Base-by-base conservation (phyloP, 805 yeast species). In the Yamadazyma olivae region DNA sequence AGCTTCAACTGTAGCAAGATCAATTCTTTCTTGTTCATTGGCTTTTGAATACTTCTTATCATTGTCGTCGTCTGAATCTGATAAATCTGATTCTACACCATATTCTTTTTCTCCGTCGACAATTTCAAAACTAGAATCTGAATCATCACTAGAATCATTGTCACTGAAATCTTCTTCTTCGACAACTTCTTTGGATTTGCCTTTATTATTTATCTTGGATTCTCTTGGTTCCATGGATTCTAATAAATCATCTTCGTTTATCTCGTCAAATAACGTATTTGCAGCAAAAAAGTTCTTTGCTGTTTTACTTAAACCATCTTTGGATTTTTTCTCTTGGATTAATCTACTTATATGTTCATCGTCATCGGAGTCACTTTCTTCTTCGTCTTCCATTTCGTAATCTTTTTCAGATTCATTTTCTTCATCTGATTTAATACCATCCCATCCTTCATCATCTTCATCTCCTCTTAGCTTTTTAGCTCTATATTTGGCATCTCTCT, bases 1-100 rank as follows among this genome's bases (percentile, higher is more conserved):
- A 4, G 96, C 96, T 57, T 89, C 95, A 1, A 84, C 95, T 2
- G 96, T 89, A 14, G 93, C 95, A 41, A 90, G 68, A 45, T 87
- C 95, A 33, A 87, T 79, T 41, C 78, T 83, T 35, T 77, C 71
- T 40, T 75, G 66, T 46, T 83, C 86, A 59, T 64, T 46, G 33
- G 66, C 50, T 54, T 56, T 51, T 63, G 68, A 44, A 60, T 66
- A 41, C 51, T 65, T 36, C 50, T 57, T 54, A 12, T 53, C 43
- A 15, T 53, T 41, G 18, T 79, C 83, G 34, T 70, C 79, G 22
- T 77, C 83, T 39, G 70, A 77, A 9, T 70, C 64, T 32, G 65
- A 74, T n/a, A 51, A 40, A n/a, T 48, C 54, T 4, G 53, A 41
- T 6, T 54, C 62, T 3, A 51, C 49, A 22, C 53, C 57, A 8